A percentile compares a stretch with the other conserved stretches of the same genome.
Evolutionary conservation across 164 flowering plant species (phyloP).

Genomic region (Cinnamomum micranthum): DNA sequence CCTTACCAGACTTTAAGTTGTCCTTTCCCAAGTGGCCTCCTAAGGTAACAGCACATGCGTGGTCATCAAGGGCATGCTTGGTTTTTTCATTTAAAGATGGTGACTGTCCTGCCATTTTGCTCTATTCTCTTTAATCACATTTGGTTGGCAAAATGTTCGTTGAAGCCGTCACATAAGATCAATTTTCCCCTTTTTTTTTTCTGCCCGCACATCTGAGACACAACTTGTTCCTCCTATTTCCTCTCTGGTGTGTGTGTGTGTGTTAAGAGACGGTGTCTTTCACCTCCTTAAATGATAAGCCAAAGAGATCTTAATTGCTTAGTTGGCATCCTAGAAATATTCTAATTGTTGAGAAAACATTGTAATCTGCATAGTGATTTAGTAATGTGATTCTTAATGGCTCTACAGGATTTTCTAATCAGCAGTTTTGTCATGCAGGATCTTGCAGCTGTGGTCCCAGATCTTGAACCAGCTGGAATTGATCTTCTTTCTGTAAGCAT

Average conservation of each 20-base stretch:
- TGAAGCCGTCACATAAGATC: background rate
- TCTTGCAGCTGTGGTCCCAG: slow-evolving; percentile 61
- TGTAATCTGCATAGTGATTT: background rate
- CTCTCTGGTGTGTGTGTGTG: too few species aligned
- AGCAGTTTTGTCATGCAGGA: slow-evolving; percentile 44
- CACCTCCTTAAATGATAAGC: too few species aligned
- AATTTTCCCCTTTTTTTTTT: background rate
- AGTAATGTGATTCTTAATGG: background rate
- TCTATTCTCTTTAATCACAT: background rate
- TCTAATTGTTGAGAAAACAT: background rate
- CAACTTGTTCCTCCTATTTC: too few species aligned
- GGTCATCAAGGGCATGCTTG: background rate
- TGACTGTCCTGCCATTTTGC: background rate
- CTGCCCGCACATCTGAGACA: background rate
- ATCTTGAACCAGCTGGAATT: slow-evolving; percentile 73
- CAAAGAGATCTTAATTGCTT: background rate
- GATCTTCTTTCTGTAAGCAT: slow-evolving; percentile 87
- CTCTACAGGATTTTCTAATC: background rate
- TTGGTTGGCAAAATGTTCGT: background rate
- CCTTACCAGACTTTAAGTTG: slow-evolving; percentile 83
- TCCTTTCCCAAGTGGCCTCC: slow-evolving; percentile 89
- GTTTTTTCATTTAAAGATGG: background rate
- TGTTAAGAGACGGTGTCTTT: too few species aligned
- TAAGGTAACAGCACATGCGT: slow-evolving; percentile 40
- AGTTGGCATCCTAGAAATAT: background rate